phyloP scores from a whole-genome alignment of 2,329 filamentous ascomycete species.

The Talaromyces sp. region DNA sequence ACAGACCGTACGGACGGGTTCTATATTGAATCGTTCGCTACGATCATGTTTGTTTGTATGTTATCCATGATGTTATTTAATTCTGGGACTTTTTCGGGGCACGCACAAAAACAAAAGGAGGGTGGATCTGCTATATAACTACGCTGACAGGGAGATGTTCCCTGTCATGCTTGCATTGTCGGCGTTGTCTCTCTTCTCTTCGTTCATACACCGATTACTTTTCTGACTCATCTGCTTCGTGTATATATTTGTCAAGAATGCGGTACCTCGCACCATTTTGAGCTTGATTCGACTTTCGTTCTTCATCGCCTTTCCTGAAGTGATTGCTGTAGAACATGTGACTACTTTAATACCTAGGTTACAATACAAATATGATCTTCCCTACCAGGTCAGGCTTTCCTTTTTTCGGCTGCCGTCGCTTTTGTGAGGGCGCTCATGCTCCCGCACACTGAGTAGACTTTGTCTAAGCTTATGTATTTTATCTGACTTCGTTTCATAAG shows the following conservation, averaged over 20 bases:
- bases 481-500: too few relatives aligned
- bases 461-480: too few relatives aligned
- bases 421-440: too few relatives aligned
- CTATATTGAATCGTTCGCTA: neutral
- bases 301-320: too few relatives aligned
- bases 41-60: conserved; percentile 14
- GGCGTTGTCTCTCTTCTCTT: conserved; percentile 2
- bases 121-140: conserved; percentile 6
- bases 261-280: neutral
- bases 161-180: conserved; percentile 7
- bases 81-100: neutral
- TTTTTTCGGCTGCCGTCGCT: too few relatives aligned
- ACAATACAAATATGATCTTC: too few relatives aligned
- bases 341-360: too few relatives aligned
- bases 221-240: neutral
- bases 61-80: conserved; percentile 11
- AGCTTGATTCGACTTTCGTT: neutral
- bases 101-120: neutral
- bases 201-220: conserved; percentile 5
- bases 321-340: too few relatives aligned
- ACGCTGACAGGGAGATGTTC: neutral
- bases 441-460: too few relatives aligned
- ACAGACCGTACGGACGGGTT: neutral
- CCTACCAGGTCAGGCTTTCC: too few relatives aligned
- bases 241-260: conserved; percentile 4